phyloP scores from a whole-genome alignment of 805 yeast genomes.

The Wickerhamomyces bisporus region DNA sequence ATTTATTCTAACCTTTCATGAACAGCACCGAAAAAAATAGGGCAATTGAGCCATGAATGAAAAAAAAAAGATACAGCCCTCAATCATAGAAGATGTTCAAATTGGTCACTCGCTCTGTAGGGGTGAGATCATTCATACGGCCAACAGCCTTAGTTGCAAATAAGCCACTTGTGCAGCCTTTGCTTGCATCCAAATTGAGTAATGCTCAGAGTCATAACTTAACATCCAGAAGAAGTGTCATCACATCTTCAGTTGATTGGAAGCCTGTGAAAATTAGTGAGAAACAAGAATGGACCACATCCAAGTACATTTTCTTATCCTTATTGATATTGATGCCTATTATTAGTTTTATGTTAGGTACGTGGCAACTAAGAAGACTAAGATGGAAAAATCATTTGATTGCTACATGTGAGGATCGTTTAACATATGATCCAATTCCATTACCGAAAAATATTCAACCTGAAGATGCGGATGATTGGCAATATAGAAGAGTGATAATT shows the following conservation, averaged over 20 bases:
- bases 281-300: constrained; percentile 26
- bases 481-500: constrained; percentile 72
- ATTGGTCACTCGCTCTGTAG: background rate
- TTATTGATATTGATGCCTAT: constrained; percentile 71
- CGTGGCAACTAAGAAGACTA: constrained; percentile 87
- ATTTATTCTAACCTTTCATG: no score
- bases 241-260: constrained; percentile 81
- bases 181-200: constrained; percentile 4
- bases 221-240: constrained; percentile 28
- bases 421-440: constrained; percentile 67
- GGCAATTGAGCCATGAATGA: no score
- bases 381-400: constrained; percentile 85
- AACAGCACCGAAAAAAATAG: background rate
- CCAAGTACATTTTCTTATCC: constrained; percentile 30
- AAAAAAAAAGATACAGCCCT: no score
- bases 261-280: constrained; percentile 57
- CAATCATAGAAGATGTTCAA: background rate
- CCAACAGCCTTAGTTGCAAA: background rate
- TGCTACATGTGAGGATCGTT: constrained; percentile 74
- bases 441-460: constrained; percentile 66
- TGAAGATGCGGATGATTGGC: constrained; percentile 65
- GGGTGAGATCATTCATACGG: background rate
- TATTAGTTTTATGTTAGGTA: constrained; percentile 77
- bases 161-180: background rate
- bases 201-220: background rate